These are phyloP conservation scores for Ceratobasidium theobromae DNA, from an alignment of 1,284 basidiomycete genomes.

Conservation along the genomic window DNA sequence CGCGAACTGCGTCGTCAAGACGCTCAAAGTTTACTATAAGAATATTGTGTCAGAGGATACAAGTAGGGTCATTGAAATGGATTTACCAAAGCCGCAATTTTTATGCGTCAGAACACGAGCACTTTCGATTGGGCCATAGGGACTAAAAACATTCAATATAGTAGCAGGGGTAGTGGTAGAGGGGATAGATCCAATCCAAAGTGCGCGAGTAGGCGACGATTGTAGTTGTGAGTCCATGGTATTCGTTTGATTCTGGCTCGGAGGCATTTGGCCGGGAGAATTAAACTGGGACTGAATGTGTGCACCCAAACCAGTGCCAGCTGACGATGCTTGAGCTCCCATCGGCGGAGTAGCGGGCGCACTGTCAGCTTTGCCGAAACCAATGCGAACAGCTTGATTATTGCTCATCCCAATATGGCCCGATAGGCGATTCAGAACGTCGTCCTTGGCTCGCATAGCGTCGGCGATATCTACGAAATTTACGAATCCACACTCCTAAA, in stretches of 20 bases:
- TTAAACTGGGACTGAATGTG: conserved; percentile 30
- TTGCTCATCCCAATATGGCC: conserved; percentile 93
- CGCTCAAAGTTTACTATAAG: conserved; percentile 90
- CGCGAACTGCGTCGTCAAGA: conserved; percentile 92
- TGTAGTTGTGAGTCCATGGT: conserved; percentile 80
- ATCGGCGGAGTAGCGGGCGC: conserved; percentile 76
- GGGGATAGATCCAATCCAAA: conserved; percentile 96
- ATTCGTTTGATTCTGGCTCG: conserved; percentile 50
- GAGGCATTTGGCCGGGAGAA: conserved; percentile 35
- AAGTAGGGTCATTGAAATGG: neutral
- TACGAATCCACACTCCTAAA: conserved; percentile 95
- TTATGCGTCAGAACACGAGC: conserved; percentile 95
- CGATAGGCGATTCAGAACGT: conserved; percentile 90
- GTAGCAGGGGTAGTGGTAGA: conserved; percentile 90
- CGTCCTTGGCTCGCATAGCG: conserved; percentile 94
- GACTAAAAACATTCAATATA: conserved; percentile 89
- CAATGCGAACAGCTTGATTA: conserved; percentile 92
- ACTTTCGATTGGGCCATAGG: conserved; percentile 96
- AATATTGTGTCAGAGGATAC: conserved; percentile 31
- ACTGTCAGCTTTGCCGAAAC: conserved; percentile 96
- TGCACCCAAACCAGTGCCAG: conserved; percentile 27
- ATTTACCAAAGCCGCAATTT: conserved; percentile 90
- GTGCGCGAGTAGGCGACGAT: conserved; percentile 84
- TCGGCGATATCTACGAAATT: conserved; percentile 96
- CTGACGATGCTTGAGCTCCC: conserved; percentile 32